A percentile compares a stretch with the other conserved stretches of the same genome.
Evolutionary conservation across 2,329 filamentous ascomycete genomes (phyloP).

Genomic region (Colletotrichum theobromicola): DNA sequence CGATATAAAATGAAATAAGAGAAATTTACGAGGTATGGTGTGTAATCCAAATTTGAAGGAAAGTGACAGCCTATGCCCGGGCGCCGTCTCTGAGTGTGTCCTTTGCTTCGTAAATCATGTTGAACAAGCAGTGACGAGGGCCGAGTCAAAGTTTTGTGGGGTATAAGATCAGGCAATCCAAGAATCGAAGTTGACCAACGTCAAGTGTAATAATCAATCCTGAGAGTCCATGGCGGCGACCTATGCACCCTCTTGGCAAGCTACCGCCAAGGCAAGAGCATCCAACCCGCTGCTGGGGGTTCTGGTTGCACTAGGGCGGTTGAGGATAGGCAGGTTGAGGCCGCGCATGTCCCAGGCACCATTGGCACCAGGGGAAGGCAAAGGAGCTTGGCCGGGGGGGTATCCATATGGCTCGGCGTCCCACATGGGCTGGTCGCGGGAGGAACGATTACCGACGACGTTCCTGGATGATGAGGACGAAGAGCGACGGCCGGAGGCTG

Average conservation of each 20-base stretch:
- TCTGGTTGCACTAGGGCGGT: conserved; percentile 45
- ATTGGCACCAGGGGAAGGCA: conserved; percentile 39
- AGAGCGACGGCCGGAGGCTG: conserved; percentile 33
- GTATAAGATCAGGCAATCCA: neutral
- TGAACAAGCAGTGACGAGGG: neutral
- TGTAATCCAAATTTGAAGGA: too few relatives aligned
- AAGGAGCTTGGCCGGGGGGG: conserved; percentile 30
- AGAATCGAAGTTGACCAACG: neutral
- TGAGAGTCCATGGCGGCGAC: neutral
- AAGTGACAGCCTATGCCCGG: neutral
- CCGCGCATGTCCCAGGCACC: conserved; percentile 54
- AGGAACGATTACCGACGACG: conserved; percentile 30
- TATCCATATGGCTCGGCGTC: conserved; percentile 42
- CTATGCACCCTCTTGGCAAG: conserved; percentile 50
- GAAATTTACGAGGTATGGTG: neutral
- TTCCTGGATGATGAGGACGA: conserved; percentile 35
- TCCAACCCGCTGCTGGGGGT: conserved; percentile 60
- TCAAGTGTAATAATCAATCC: neutral
- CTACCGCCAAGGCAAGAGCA: conserved; percentile 59
- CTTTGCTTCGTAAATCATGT: neutral
- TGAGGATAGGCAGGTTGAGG: conserved; percentile 49
- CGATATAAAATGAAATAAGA: neutral
- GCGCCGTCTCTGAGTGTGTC: neutral
- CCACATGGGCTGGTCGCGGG: conserved; percentile 41
- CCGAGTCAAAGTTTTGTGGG: neutral